phyloP scores from a whole-genome alignment of 2,329 filamentous ascomycete genomes.

The Neopestalotiopsis clavispora region DNA sequence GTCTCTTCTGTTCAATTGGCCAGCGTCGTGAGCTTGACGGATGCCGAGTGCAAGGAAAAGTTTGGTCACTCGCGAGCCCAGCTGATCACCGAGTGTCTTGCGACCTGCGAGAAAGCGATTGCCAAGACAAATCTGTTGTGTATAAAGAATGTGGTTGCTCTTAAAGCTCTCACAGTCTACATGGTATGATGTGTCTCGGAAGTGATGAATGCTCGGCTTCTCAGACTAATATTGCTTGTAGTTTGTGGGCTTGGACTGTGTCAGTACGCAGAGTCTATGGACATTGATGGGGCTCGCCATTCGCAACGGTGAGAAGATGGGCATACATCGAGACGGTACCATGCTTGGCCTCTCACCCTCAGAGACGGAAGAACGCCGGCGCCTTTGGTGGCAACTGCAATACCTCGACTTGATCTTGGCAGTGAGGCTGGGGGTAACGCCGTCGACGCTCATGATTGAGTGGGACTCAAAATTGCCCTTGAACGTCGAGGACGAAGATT shows the following conservation, averaged over 20 bases:
- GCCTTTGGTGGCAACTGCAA: constrained; percentile 19
- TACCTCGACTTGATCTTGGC: constrained; percentile 13
- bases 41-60: not conserved
- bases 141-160: constrained; percentile 5
- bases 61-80: not conserved
- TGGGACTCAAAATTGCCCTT: constrained; percentile 11
- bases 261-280: constrained; percentile 3
- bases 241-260: constrained; percentile 5
- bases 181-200: not conserved
- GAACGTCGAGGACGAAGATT: constrained; percentile 16
- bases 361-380: constrained; percentile 13
- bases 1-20: not conserved
- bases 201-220: too few species aligned
- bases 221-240: not conserved
- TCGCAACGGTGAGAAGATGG: constrained; percentile 13
- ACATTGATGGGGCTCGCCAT: constrained; percentile 18
- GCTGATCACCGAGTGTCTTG: constrained; percentile 5
- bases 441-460: constrained; percentile 3
- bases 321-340: constrained; percentile 16
- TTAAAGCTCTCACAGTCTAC: constrained; percentile 15
- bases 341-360: constrained; percentile 5
- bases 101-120: not conserved
- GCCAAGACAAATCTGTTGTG: not conserved
- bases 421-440: constrained; percentile 3
- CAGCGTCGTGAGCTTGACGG: constrained; percentile 1